Conservation (phyloP, 1,284 basidiomycete genomes). For the Melampsora larici-populina region DNA sequence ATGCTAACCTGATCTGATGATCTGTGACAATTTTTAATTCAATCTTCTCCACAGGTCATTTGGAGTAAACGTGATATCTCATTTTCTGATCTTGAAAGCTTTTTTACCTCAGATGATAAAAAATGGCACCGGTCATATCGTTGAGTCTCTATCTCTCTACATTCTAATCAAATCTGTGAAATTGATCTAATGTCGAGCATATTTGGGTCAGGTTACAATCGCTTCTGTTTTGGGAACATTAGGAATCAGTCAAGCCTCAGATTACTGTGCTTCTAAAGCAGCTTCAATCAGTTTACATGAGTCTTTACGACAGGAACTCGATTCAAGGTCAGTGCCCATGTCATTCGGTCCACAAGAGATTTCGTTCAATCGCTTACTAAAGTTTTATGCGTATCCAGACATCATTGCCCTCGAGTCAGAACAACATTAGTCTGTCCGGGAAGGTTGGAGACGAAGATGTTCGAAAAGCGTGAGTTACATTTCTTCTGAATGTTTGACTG, state of each 20-base stretch:
- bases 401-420: conserved; percentile 68
- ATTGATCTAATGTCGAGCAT: too few relatives aligned
- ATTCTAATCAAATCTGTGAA: too few relatives aligned
- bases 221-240: conserved; percentile 45
- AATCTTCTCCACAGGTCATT: conserved; percentile 67
- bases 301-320: conserved; percentile 73
- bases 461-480: conserved; percentile 56
- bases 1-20: too few relatives aligned
- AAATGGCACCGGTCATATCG: conserved; percentile 74
- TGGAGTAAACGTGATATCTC: conserved; percentile 77
- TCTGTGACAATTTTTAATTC: too few relatives aligned
- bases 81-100: conserved; percentile 84
- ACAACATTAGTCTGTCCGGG: conserved; percentile 62
- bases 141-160: conserved; percentile 51
- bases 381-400: conserved; percentile 56
- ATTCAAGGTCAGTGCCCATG: not conserved
- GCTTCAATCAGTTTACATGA: conserved; percentile 72
- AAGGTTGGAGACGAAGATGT: conserved; percentile 65
- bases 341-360: not conserved
- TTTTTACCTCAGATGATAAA: conserved; percentile 88
- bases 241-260: too few relatives aligned
- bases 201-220: conserved; percentile 64
- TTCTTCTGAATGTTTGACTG: too few relatives aligned
- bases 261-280: conserved; percentile 81
- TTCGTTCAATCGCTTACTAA: too few relatives aligned